Evolutionary conservation across 2,329 filamentous ascomycete genomes (phyloP).

Genomic region (Colletotrichum nymphaeae): DNA sequence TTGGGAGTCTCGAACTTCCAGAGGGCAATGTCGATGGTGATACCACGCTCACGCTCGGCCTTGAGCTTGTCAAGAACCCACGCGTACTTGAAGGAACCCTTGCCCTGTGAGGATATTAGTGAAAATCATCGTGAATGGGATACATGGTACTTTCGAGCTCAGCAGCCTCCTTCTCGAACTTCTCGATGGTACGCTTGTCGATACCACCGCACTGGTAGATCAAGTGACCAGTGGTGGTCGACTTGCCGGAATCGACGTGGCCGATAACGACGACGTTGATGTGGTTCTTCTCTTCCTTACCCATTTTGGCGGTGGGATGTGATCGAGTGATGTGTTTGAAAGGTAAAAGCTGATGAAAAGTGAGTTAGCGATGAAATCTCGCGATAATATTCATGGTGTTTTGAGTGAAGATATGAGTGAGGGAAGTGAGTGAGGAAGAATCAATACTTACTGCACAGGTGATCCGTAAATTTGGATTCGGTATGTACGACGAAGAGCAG

Average conservation of each 20-base stretch:
- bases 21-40: conserved; percentile 99
- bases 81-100: conserved; percentile 99
- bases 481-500: conserved; percentile 20
- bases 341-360: background rate
- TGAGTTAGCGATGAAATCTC: background rate
- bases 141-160: conserved; percentile 9
- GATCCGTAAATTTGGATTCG: conserved; percentile 8
- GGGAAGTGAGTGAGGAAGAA: background rate
- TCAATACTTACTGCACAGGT: conserved; percentile 13
- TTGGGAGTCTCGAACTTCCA: conserved; percentile 99
- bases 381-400: too few relatives aligned
- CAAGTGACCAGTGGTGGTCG: conserved; percentile 90
- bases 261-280: conserved; percentile 99
- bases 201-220: conserved; percentile 99
- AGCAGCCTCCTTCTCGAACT: conserved; percentile 99
- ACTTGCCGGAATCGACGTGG: conserved; percentile 99
- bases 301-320: conserved; percentile 32
- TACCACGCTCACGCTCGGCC: conserved; percentile 99
- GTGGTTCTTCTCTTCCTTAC: conserved; percentile 96
- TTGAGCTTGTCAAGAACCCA: conserved; percentile 99
- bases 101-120: conserved; percentile 80
- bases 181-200: conserved; percentile 99
- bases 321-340: conserved; percentile 23
- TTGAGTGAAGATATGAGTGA: background rate
- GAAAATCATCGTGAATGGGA: conserved; percentile 25